Base-by-base conservation (phyloP, 345 rosid genomes). In the Lepidium sativum region DNA sequence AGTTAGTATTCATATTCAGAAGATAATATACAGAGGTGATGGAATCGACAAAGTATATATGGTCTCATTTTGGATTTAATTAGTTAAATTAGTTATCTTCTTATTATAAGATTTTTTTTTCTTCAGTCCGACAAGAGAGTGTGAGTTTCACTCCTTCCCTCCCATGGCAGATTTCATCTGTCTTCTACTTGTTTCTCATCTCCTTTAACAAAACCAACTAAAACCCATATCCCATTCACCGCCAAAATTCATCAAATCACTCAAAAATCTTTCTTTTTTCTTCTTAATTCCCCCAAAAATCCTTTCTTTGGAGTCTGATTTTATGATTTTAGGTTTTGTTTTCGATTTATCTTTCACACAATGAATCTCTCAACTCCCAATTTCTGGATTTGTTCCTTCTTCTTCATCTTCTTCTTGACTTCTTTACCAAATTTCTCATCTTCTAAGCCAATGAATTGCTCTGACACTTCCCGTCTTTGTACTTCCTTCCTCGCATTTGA, bases 401-500 rank as follows among this genome's bases (percentile, higher is more conserved):
- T 71, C 56, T 21, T 74, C 45, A 45, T 67, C 54, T 34, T 73
- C 43, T 58, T 71, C 60, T 67, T 54, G 7, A 56, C 56, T 17
- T 45, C 15, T 9, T 49, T 65, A 21, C 57, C 62, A n/a, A 33
- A 54, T 21, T 25, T 57, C 69, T 77, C 96, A 6, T 79, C 62
- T 33, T 45, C 83, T 4, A 69, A 77, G 15, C 82, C 96, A 75
- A 86, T 89, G 94, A 81, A 75, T 34, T 89, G 98, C 75, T 80
- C 96, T 68, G 98, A 92, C 68, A 75, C 98, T 0, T 60, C 84
- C 7, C 84, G 97, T 54, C 70, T 87, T 54, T 92, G 97, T 81
- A 75, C 94, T 39, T 80, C 98, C 12, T 92, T 86, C 79, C 64
- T 92, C 59, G 96, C 97, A n/a, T 87, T 85, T 75, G 77, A 83